phyloP scores from a whole-genome alignment of 2,329 filamentous ascomycete genomes.

The Simplicillium sp. region DNA sequence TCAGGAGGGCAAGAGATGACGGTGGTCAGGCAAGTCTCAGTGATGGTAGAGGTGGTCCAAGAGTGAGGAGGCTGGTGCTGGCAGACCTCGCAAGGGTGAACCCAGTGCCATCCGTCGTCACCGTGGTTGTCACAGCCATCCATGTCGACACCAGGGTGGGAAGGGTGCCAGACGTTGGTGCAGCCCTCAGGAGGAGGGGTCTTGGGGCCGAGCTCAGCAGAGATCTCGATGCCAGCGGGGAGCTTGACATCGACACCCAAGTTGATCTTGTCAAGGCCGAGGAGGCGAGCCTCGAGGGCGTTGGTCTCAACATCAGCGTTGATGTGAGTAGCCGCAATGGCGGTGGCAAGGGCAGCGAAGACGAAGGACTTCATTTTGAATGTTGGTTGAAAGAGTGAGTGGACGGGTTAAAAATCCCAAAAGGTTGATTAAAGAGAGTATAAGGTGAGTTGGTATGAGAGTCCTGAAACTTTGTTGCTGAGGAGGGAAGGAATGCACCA shows the following conservation, averaged over 20 bases:
- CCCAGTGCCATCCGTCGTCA: slow-evolving; percentile 24
- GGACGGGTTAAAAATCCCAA: slow-evolving; percentile 3
- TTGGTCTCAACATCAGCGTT: neutral
- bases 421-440: slow-evolving; percentile 1
- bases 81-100: slow-evolving; percentile 19
- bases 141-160: slow-evolving; percentile 23
- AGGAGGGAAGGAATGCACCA: neutral
- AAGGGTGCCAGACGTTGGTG: slow-evolving; percentile 25
- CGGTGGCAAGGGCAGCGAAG: slow-evolving; percentile 10
- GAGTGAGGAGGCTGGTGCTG: slow-evolving; percentile 16
- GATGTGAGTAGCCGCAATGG: slow-evolving; percentile 5
- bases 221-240: slow-evolving; percentile 2
- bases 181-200: slow-evolving; percentile 14
- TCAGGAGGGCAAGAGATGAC: slow-evolving; percentile 26
- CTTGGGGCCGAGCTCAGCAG: slow-evolving; percentile 11
- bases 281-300: neutral
- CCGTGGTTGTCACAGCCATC: slow-evolving; percentile 23
- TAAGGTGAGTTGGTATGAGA: slow-evolving; percentile 1
- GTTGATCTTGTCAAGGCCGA: neutral
- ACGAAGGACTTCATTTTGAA: slow-evolving; percentile 15
- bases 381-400: slow-evolving; percentile 8
- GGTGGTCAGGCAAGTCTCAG: slow-evolving; percentile 25
- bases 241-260: slow-evolving; percentile 3
- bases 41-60: slow-evolving; percentile 33
- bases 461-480: neutral